Evolutionary conservation across 805 yeast species (phyloP), one percentile per base, ranked within the genome.

Genomic region (Lipomyces chichibuensis): DNA sequence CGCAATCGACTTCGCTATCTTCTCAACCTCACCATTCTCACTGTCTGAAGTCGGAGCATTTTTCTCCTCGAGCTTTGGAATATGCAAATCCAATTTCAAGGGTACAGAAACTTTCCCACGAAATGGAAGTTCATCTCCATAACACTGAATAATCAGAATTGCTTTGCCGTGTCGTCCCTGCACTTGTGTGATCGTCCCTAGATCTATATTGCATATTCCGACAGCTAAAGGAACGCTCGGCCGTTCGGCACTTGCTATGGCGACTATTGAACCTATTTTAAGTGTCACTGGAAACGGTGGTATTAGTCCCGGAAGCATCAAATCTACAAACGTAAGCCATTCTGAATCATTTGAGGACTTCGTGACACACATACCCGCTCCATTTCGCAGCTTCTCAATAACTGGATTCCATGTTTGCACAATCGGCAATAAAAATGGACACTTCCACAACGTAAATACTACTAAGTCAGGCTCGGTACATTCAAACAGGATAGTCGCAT

Each of bases 341-440:
- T 25, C 23, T n/a, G 43, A 52, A 27, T 9, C 57, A 25, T 14
- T 23, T n/a, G 20, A n/a, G 37, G 17, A n/a, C 25, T n/a, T 43
- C 49, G 9, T 17, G 6, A 57, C 1, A 8, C 6, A 35, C 64
- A 17, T 25, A 90, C 84, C 64, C 0, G 98, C 97, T 13, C 98
- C 97, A 65, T 85, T 85, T 39, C 82, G 79, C n/a, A 92, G 78
- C 13, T 86, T 85, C 59, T 84, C 88, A 20, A 94, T 82, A 1
- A 94, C 97, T 71, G 83, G 85, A 13, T 85, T 84, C 75, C 91
- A 92, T 0, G 98, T 93, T 65, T 80, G 78, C 2, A 93, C 85
- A 0, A 83, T 75, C 0, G 97, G 97, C 27, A 92, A 71, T 13
- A 91, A 63, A 66, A 79, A 84, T 0, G 93, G 92, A 51, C 84